Percentiles rank a stretch among this genome's conserved stretches.
phyloP scores from a whole-genome alignment of 2,329 filamentous ascomycete genomes.

The Simplicillium sp. region DNA sequence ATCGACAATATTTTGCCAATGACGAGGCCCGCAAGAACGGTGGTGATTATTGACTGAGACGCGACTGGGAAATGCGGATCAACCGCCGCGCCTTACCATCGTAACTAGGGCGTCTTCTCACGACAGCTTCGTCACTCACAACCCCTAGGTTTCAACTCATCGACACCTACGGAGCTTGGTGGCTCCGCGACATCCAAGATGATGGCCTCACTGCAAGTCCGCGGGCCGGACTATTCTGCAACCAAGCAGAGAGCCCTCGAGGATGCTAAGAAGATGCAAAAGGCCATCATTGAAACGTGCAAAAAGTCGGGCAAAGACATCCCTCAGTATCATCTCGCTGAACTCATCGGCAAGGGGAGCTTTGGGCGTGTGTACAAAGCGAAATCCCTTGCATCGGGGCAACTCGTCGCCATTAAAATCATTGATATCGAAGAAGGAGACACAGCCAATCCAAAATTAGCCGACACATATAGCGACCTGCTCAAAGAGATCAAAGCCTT shows the following conservation, averaged over 20 bases:
- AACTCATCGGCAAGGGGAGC: conserved; percentile 66
- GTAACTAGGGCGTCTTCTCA: too few species aligned
- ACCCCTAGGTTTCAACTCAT: too few species aligned
- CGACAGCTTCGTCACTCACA: too few species aligned
- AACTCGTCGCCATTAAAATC: conserved; percentile 69
- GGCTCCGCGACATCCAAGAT: conserved; percentile 1
- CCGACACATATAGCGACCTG: conserved; percentile 60
- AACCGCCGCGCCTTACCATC: too few species aligned
- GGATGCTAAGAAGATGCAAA: conserved; percentile 63
- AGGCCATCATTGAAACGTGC: conserved; percentile 52
- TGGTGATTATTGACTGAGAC: too few species aligned
- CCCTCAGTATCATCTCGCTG: conserved; percentile 58
- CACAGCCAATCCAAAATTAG: conserved; percentile 52
- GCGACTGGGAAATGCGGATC: too few species aligned
- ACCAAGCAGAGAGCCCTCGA: conserved; percentile 53
- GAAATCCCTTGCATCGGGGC: conserved; percentile 30
- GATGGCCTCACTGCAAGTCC: conserved; percentile 33
- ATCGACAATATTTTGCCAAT: too few species aligned
- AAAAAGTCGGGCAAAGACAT: conserved; percentile 48
- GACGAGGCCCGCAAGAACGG: too few species aligned
- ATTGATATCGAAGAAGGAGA: conserved; percentile 77
- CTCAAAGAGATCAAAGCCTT: conserved; percentile 61
- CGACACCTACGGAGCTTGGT: too few species aligned
- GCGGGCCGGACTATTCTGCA: conserved; percentile 30
- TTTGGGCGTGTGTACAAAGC: conserved; percentile 69